Percentiles rank a stretch among this genome's conserved stretches.
phyloP scores from a whole-genome alignment of 176 grass and related monocot genomes.

The Olyra latifolia region DNA sequence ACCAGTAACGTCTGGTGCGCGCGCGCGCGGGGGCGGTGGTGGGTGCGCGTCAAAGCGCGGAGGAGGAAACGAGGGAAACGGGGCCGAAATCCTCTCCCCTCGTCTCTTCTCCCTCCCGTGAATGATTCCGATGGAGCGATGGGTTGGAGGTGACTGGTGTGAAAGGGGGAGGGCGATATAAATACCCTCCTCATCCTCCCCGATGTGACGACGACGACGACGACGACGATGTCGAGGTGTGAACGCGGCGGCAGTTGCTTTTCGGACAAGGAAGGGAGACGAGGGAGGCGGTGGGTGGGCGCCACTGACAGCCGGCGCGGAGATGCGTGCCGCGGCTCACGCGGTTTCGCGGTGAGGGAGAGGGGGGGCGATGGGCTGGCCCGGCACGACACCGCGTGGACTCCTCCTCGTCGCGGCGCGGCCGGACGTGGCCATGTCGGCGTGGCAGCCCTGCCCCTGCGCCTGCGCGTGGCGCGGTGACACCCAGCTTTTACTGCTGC shows the following conservation, averaged over 20 bases:
- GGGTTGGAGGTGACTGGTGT: constrained; percentile 38
- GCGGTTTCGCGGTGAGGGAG: constrained; percentile 34
- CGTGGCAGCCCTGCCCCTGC: not conserved
- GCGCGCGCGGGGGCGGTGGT: constrained; percentile 25
- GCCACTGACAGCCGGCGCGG: constrained; percentile 12
- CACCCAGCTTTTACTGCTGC: too few species aligned
- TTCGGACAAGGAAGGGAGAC: constrained; percentile 49
- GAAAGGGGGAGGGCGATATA: constrained; percentile 34
- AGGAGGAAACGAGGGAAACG: not conserved
- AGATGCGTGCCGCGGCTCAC: constrained; percentile 35
- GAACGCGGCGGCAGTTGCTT: constrained; percentile 47
- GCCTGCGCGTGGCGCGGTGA: not conserved
- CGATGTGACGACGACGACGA: not conserved
- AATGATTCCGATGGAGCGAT: not conserved
- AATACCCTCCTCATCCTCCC: constrained; percentile 33
- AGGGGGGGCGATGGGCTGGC: constrained; percentile 22
- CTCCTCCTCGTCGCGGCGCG: not conserved
- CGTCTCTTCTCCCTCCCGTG: too few species aligned
- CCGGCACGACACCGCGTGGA: constrained; percentile 56
- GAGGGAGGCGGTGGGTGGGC: not conserved
- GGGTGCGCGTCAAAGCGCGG: constrained; percentile 36
- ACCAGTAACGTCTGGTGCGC: not conserved
- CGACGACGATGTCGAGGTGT: constrained; percentile 9
- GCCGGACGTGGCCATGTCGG: not conserved
- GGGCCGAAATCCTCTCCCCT: not conserved